Percentiles rank a stretch among this genome's conserved stretches.
These are phyloP conservation scores for Akebia trifoliata DNA, from an alignment of 164 flowering plant species.

Conservation along the genomic window DNA sequence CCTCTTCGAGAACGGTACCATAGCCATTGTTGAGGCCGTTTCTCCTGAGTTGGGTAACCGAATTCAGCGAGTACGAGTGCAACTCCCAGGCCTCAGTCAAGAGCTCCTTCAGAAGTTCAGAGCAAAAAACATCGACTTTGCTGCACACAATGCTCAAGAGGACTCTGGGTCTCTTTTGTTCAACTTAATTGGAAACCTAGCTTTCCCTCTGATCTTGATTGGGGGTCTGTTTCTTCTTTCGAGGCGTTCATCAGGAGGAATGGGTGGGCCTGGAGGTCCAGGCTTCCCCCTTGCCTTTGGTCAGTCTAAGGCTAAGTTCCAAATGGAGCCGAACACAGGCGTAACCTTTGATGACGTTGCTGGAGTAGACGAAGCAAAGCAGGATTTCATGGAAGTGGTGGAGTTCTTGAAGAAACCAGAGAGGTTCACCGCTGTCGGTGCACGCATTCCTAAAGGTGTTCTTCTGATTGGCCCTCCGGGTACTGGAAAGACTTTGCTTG, in stretches of 20 bases:
- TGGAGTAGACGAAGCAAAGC: constrained; percentile 95
- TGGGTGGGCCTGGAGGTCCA: constrained; percentile 99
- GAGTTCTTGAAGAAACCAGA: constrained; percentile 92
- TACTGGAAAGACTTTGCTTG: constrained; percentile 85
- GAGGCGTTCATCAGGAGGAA: constrained; percentile 74
- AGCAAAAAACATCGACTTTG: constrained; percentile 94
- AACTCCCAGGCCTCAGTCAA: constrained; percentile 87
- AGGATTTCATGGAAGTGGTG: constrained; percentile 91
- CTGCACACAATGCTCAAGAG: constrained; percentile 88
- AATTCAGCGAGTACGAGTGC: constrained; percentile 84
- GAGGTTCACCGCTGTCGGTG: constrained; percentile 88
- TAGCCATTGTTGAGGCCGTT: constrained; percentile 89
- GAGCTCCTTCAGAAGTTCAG: constrained; percentile 91
- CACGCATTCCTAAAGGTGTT: constrained; percentile 93
- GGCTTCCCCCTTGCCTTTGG: constrained; percentile 78
- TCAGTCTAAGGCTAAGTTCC: constrained; percentile 86
- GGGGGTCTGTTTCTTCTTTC: constrained; percentile 92
- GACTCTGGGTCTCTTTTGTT: constrained; percentile 73
- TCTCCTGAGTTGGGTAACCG: constrained; percentile 88
- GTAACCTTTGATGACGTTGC: constrained; percentile 96
- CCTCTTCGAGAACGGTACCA: constrained; percentile 89
- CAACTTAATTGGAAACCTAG: constrained; percentile 78
- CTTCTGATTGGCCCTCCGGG: constrained; percentile 94
- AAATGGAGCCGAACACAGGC: constrained; percentile 96
- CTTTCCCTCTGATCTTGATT: constrained; percentile 75